These are phyloP conservation scores for Sporothrix luriei DNA, from an alignment of 2,329 filamentous ascomycete species.

Conservation along the genomic window DNA sequence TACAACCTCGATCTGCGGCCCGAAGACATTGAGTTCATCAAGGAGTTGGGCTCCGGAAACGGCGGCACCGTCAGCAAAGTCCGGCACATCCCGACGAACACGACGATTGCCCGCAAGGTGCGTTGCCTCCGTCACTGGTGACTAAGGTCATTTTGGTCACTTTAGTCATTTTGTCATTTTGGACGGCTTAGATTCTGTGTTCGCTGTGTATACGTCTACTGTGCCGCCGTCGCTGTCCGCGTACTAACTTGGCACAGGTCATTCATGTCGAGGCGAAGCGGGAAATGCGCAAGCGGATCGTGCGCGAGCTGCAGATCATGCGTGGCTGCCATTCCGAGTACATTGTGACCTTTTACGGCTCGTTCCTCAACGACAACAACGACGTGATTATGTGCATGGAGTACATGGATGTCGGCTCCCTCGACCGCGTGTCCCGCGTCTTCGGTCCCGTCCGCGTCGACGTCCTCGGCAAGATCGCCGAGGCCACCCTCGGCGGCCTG, in stretches of 20 bases:
- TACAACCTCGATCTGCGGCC: constrained; percentile 91
- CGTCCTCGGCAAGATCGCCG: constrained; percentile 95
- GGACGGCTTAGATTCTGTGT: constrained; percentile 22
- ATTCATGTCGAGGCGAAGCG: constrained; percentile 98
- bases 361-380: constrained; percentile 93
- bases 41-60: constrained; percentile 94
- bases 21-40: constrained; percentile 88
- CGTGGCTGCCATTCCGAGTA: constrained; percentile 96
- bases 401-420: constrained; percentile 95
- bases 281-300: constrained; percentile 94
- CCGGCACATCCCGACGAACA: constrained; percentile 89
- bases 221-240: not conserved
- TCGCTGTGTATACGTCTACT: no score
- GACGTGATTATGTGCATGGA: constrained; percentile 99
- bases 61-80: constrained; percentile 99
- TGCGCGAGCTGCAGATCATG: constrained; percentile 97
- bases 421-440: constrained; percentile 90
- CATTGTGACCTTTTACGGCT: constrained; percentile 97
- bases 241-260: constrained; percentile 59
- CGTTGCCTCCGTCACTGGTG: constrained; percentile 24
- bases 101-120: constrained; percentile 97
- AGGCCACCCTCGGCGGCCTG: constrained; percentile 88
- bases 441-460: constrained; percentile 96
- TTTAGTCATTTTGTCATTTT: not conserved
- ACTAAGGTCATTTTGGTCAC: no score